These are phyloP conservation scores for Axilococcus clingmanii DNA, from an alignment of 139 green algal species.

Conservation along the genomic window DNA sequence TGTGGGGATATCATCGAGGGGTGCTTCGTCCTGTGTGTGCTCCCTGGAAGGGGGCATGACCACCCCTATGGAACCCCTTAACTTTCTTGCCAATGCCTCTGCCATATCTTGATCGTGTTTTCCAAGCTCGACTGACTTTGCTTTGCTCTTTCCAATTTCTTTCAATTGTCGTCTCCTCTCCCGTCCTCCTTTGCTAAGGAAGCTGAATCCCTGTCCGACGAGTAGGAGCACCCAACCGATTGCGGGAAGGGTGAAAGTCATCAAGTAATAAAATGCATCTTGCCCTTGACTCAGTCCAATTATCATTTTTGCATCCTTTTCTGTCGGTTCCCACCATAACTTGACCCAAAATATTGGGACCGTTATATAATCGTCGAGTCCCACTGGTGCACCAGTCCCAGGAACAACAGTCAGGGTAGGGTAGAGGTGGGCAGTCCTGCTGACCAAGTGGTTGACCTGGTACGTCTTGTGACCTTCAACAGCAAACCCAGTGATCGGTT, in stretches of 20 bases:
- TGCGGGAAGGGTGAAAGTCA: slow-evolving; percentile 8
- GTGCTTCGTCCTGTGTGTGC: too few species aligned
- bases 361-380: slow-evolving; percentile 1
- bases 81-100: too few species aligned
- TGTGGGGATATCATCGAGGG: too few species aligned
- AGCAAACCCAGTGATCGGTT: slow-evolving; percentile 19
- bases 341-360: slow-evolving; percentile 5
- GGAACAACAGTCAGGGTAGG: slow-evolving; percentile 18
- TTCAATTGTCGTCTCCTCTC: background rate
- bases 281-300: background rate
- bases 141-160: background rate
- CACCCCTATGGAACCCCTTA: too few species aligned
- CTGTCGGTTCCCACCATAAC: slow-evolving; percentile 16
- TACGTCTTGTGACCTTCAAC: slow-evolving; percentile 21
- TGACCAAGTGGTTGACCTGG: slow-evolving; percentile 19
- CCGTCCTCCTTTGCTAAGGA: slow-evolving; percentile 6
- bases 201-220: slow-evolving; percentile 4
- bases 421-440: slow-evolving; percentile 15
- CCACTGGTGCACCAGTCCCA: background rate
- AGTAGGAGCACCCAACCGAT: slow-evolving; percentile 3
- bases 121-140: background rate
- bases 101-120: too few species aligned
- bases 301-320: background rate
- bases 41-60: too few species aligned
- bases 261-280: slow-evolving; percentile 9